Base-by-base conservation (phyloP, 2,329 filamentous ascomycete genomes). In the Chaetomium strumarium region DNA sequence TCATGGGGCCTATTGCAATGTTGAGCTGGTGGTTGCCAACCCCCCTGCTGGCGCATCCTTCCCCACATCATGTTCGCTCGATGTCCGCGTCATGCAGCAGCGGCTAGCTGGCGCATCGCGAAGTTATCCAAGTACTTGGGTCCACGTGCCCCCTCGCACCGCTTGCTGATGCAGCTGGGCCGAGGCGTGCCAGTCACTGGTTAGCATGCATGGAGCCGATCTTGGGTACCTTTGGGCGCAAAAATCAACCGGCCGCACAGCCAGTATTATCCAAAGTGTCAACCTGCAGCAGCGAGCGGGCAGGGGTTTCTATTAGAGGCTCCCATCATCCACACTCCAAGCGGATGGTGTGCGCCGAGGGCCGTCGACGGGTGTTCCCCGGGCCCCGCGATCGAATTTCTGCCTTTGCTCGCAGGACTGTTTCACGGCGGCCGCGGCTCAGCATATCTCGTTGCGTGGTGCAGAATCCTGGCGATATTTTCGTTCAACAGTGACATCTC, bases 211-310 rank as follows among this genome's bases (percentile, higher is more conserved):
- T 42, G 33, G 37, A 49, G 55, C 42, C 46, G 51, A 52, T 56
- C 54, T 58, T 57, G 56, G 58, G 53, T 56, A 52, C 48, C 34
- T 53, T 60, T 60, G 58, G 58, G 58, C 56, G 48, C 49, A 45
- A 52, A 56, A 55, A 54, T 48, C 53, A 51, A 55, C 17, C 44
- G 41, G 30, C 53, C 45, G 51, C 56, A 58, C 53, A 49, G 53
- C 51, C 50, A 38, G 51, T 44, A 40, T 53, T 47, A 55, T 47
- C 56, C 52, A 56, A 58, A 56, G 51, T 51, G 55, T 51, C 52
- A 46, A 44, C 24, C 7, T 45, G 48, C 55, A 57, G 47, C 34
- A 44, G 14, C 24, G 24, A 24, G 8, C 14, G 33, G 37, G 44
- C 46, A 49, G 47, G 46, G 48, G 49, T 48, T 40, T 47, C 49